Conservation (phyloP, 2,329 filamentous ascomycete species). For the Penicillium sp. region DNA sequence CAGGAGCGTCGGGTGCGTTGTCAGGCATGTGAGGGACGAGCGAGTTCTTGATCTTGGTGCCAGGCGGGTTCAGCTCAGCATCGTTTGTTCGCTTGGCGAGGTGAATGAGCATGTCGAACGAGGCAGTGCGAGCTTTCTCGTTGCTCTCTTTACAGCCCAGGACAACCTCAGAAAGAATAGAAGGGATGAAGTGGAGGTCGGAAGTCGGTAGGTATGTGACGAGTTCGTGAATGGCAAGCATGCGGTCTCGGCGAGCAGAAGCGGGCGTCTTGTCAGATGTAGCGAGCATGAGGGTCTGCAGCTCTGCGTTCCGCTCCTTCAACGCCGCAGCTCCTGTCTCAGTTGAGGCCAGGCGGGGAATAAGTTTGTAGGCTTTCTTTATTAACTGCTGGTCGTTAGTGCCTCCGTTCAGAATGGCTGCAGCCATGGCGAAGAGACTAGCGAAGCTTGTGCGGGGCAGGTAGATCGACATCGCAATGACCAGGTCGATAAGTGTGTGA, state of each 20-base stretch:
- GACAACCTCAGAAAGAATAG: slow-evolving; percentile 89
- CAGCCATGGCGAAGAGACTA: slow-evolving; percentile 83
- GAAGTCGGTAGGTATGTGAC: slow-evolving; percentile 76
- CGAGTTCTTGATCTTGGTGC: slow-evolving; percentile 81
- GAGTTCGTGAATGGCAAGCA: slow-evolving; percentile 80
- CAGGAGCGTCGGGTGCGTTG: slow-evolving; percentile 75
- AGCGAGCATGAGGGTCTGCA: slow-evolving; percentile 79
- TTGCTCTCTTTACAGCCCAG: slow-evolving; percentile 98
- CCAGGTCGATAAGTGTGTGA: slow-evolving; percentile 93
- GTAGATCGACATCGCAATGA: slow-evolving; percentile 95
- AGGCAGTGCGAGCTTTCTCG: slow-evolving; percentile 85
- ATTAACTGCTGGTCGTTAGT: slow-evolving; percentile 81
- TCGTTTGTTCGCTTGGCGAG: slow-evolving; percentile 84
- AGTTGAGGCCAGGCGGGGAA: slow-evolving; percentile 85
- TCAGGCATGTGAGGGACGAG: slow-evolving; percentile 86
- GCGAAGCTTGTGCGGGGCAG: slow-evolving; percentile 85
- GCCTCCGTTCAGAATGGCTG: slow-evolving; percentile 75
- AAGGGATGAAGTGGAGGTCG: slow-evolving; percentile 90
- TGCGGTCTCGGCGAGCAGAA: slow-evolving; percentile 82
- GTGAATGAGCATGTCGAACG: slow-evolving; percentile 86
- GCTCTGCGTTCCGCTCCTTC: slow-evolving; percentile 72
- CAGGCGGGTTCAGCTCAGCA: slow-evolving; percentile 57
- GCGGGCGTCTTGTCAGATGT: slow-evolving; percentile 85
- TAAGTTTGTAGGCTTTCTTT: slow-evolving; percentile 99
- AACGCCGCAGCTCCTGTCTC: slow-evolving; percentile 78